Percentiles rank a stretch among this genome's conserved stretches.
phyloP scores from a whole-genome alignment of 225 moss, liverwort and hornwort genomes.

The Straminergon stramineum region DNA sequence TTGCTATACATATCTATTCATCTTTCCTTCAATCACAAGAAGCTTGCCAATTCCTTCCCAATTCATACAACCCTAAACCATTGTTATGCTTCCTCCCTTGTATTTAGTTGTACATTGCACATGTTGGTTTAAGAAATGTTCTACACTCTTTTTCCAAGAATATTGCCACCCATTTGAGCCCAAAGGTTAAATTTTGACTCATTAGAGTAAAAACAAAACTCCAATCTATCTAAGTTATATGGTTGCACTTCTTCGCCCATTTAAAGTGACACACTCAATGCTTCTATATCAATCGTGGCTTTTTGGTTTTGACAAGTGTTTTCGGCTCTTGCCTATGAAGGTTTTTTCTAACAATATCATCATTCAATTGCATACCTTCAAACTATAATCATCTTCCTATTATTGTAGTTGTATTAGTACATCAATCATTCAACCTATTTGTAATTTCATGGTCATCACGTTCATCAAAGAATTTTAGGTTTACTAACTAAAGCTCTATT shows the following conservation, averaged over 20 bases:
- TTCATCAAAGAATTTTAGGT: neutral
- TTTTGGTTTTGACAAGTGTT: too few relatives aligned
- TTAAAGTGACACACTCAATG: rapidly evolving
- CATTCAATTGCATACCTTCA: neutral
- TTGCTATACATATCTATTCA: neutral
- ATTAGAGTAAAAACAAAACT: neutral
- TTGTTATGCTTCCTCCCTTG: too few relatives aligned
- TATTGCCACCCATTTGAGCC: neutral
- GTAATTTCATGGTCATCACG: rapidly evolving
- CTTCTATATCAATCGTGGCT: neutral
- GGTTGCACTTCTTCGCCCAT: neutral
- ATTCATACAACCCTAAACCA: too few relatives aligned
- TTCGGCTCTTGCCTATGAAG: neutral
- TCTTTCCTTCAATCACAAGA: neutral
- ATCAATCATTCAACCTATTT: neutral
- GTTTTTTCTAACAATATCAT: neutral
- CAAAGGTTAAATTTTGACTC: neutral
- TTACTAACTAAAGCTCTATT: neutral
- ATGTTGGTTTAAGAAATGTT: too few relatives aligned
- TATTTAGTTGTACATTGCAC: neutral
- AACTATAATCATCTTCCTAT: neutral
- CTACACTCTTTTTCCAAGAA: neutral
- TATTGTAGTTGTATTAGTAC: neutral
- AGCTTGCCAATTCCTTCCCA: neutral
- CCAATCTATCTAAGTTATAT: neutral